Conservation (phyloP, 805 yeast genomes). For the Zygosaccharomyces lentus region DNA sequence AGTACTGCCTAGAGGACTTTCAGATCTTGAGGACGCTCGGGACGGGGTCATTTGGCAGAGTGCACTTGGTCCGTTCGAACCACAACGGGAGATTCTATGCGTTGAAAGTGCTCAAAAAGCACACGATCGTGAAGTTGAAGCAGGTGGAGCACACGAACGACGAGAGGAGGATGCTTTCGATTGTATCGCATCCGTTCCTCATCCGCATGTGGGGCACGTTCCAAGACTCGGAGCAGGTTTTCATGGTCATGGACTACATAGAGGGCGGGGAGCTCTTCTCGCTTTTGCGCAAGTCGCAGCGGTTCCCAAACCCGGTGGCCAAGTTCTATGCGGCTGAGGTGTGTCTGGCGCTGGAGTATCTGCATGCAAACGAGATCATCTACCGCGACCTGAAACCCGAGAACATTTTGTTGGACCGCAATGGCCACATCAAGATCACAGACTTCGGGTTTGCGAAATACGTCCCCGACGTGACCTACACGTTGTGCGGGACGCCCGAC, state of each 20-base stretch:
- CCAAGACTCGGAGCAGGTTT: slow-evolving; percentile 78
- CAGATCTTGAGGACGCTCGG: slow-evolving; percentile 84
- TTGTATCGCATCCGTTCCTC: slow-evolving; percentile 86
- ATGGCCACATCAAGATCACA: slow-evolving; percentile 87
- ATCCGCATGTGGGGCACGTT: slow-evolving; percentile 97
- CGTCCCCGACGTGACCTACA: slow-evolving; percentile 87
- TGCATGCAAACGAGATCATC: slow-evolving; percentile 79
- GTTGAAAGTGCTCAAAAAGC: slow-evolving; percentile 83
- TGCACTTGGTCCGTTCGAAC: slow-evolving; percentile 79
- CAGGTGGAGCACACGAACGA: slow-evolving; percentile 96
- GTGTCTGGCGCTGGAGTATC: slow-evolving; percentile 73
- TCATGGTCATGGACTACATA: slow-evolving; percentile 94
- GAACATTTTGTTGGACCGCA: slow-evolving; percentile 78
- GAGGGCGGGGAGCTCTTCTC: slow-evolving; percentile 95
- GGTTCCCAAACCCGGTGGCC: slow-evolving; percentile 94
- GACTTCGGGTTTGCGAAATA: slow-evolving; percentile 96
- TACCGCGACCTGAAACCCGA: slow-evolving; percentile 93
- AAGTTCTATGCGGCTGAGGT: slow-evolving; percentile 96
- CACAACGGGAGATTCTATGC: slow-evolving; percentile 93
- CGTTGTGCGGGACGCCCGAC: slow-evolving; percentile 94
- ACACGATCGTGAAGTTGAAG: slow-evolving; percentile 84
- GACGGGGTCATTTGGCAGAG: slow-evolving; percentile 94
- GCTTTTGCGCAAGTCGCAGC: slow-evolving; percentile 76
- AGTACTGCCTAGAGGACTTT: slow-evolving; percentile 76
- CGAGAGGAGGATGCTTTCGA: slow-evolving; percentile 81